Base-by-base conservation (phyloP, 345 rosid genomes). In the Melastoma malabathricum region DNA sequence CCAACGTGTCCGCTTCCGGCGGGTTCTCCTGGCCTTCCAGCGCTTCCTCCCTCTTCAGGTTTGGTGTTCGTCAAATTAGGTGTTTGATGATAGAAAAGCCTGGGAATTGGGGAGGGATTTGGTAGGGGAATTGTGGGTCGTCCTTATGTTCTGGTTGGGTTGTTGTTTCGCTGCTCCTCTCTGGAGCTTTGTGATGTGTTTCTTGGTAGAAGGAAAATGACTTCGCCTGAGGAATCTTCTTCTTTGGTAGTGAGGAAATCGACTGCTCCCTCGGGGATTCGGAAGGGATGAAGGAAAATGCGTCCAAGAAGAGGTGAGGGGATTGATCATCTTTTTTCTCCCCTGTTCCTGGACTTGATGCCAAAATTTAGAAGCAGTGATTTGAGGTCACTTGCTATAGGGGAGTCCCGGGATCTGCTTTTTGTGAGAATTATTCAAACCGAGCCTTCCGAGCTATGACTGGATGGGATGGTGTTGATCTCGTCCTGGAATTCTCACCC, bases 241-340 rank as follows among this genome's bases (percentile, higher is more conserved):
- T 3, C 14, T 15, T 46, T 39, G 27, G 10, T 64, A 15, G n/a
- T 51, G 55, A 23, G 51, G 86, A 82, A 56, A 64, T 69, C 50
- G 95, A 84, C 75, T 85, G 76, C 49, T 68, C 84, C 3, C 64
- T 73, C 57, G 96, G 80, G 59, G 81, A 90, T 56, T 76, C 81
- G 25, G 84, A 86, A 52, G 72, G 66, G 56, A 71, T 54, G 44
- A 90, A 84, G 77, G 95, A 86, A 59, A 67, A 70, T 64, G 76
- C 76, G 58, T 77, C 90, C 38, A 85, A 77, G 70, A 89, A 89
- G 77, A 81, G 94, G 97, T 89, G 41, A 34, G 41, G 41, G 41
- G 41, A 34, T 34, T 34, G 10, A 62, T 27, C 48, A 7, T 15
- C 47, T 63, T 56, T 13, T 57, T 10, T 23, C 13, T 56, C 3